Conservation (phyloP, 2,329 filamentous ascomycete species). For the Myriosclerotinia duriaeana region DNA sequence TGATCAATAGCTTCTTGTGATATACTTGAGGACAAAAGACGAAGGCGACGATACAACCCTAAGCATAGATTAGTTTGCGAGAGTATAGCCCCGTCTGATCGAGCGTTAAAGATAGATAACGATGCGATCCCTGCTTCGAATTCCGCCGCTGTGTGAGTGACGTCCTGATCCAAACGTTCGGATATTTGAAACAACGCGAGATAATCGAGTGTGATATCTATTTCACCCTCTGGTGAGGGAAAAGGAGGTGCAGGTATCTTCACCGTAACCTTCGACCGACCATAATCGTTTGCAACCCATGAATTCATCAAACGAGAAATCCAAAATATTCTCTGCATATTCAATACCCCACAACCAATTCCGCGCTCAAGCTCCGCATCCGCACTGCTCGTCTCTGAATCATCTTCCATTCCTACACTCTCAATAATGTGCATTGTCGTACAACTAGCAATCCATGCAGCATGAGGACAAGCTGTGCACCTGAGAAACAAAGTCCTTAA, state of each 20-base stretch:
- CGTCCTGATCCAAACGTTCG: conserved; percentile 17
- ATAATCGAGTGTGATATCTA: conserved; percentile 17
- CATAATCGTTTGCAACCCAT: conserved; percentile 22
- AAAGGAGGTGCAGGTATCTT: conserved; percentile 15
- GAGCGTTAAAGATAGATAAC: background rate
- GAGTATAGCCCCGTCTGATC: conserved; percentile 16
- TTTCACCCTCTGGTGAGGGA: background rate
- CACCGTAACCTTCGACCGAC: conserved; percentile 16
- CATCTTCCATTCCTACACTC: conserved; percentile 29
- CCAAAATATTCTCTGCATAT: conserved; percentile 15
- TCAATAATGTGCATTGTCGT: conserved; percentile 37
- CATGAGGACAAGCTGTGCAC: conserved; percentile 34
- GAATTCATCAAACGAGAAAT: conserved; percentile 17
- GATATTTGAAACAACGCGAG: conserved; percentile 16
- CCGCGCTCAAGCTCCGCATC: background rate
- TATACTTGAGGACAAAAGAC: conserved; percentile 11
- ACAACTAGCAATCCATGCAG: conserved; percentile 36
- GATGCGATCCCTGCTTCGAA: conserved; percentile 19
- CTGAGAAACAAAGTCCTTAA: conserved; percentile 36
- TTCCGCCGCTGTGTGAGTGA: background rate
- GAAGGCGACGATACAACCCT: conserved; percentile 19
- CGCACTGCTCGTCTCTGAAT: background rate
- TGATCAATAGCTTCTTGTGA: conserved; percentile 11
- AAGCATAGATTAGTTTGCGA: conserved; percentile 16
- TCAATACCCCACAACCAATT: conserved; percentile 18